These are phyloP conservation scores for Hericium rajendrae DNA, from an alignment of 768 basidiomycete species.

Conservation along the genomic window DNA sequence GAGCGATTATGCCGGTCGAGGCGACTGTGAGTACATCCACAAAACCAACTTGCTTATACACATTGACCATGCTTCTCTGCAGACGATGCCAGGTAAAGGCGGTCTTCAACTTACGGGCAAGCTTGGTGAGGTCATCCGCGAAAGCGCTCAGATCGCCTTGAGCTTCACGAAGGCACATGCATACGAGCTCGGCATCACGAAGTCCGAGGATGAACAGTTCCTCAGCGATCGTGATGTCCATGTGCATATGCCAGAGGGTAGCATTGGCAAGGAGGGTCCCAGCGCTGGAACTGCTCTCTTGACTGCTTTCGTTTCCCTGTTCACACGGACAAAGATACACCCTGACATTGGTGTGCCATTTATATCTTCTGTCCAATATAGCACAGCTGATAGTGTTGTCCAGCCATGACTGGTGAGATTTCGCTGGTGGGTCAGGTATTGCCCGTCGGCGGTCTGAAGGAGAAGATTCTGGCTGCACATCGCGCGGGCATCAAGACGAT, in stretches of 20 bases:
- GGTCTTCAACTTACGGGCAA: constrained; percentile 89
- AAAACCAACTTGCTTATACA: neutral
- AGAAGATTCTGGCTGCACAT: constrained; percentile 94
- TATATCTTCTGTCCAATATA: neutral
- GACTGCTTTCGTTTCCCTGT: constrained; percentile 84
- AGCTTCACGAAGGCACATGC: constrained; percentile 92
- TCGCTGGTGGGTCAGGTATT: constrained; percentile 93
- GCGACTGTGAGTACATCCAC: constrained; percentile 56
- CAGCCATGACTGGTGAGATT: constrained; percentile 98
- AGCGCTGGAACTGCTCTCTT: constrained; percentile 93
- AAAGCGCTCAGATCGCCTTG: constrained; percentile 90
- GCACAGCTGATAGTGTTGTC: neutral
- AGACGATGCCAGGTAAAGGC: constrained; percentile 97
- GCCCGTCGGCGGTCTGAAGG: constrained; percentile 92
- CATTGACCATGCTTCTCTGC: neutral
- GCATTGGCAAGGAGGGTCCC: constrained; percentile 91
- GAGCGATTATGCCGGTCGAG: constrained; percentile 96
- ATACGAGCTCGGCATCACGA: constrained; percentile 78
- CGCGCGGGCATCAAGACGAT: constrained; percentile 93
- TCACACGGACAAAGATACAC: constrained; percentile 74
- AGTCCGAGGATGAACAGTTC: constrained; percentile 60
- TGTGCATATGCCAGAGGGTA: constrained; percentile 95
- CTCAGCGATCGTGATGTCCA: constrained; percentile 84
- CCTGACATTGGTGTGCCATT: constrained; percentile 74
- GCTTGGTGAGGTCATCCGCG: constrained; percentile 94